Percentiles rank a stretch among this genome's conserved stretches.
Evolutionary conservation across 352 stramenopile species (phyloP).

Genomic region (Phytophthora pisi): DNA sequence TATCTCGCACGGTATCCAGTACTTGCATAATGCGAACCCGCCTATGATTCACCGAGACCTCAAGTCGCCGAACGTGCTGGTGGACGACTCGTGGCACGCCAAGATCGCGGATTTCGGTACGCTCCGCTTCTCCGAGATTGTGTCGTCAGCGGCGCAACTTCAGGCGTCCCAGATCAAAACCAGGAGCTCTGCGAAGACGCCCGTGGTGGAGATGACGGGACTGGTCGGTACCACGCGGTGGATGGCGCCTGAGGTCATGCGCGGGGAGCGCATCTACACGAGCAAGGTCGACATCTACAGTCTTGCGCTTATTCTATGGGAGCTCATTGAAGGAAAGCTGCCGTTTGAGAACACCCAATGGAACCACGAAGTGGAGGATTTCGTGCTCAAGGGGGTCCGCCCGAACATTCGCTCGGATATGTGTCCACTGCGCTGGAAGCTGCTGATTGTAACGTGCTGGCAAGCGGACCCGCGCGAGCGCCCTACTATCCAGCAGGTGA

Average conservation of each 20-base stretch:
- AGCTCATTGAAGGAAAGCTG: conserved; percentile 85
- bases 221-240: conserved; percentile 88
- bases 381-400: conserved; percentile 72
- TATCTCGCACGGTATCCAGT: conserved; percentile 89
- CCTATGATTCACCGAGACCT: conserved; percentile 92
- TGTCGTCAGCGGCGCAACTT: conserved; percentile 67
- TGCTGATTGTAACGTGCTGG: conserved; percentile 86
- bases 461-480: conserved; percentile 78
- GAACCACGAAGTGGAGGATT: conserved; percentile 89
- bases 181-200: conserved; percentile 29
- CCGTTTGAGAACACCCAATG: conserved; percentile 83
- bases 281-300: conserved; percentile 92
- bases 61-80: conserved; percentile 91
- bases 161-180: conserved; percentile 36
- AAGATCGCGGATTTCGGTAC: conserved; percentile 93
- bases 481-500: conserved; percentile 88
- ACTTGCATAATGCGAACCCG: conserved; percentile 89
- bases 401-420: conserved; percentile 70
- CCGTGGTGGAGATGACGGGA: conserved; percentile 79
- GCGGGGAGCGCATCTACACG: conserved; percentile 85
- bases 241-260: conserved; percentile 91
- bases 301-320: conserved; percentile 87
- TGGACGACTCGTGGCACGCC: conserved; percentile 89
- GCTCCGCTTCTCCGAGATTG: conserved; percentile 86
- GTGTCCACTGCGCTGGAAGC: conserved; percentile 79